Conservation (phyloP, 1,284 basidiomycete species). For the Coriolopsis trogii region DNA sequence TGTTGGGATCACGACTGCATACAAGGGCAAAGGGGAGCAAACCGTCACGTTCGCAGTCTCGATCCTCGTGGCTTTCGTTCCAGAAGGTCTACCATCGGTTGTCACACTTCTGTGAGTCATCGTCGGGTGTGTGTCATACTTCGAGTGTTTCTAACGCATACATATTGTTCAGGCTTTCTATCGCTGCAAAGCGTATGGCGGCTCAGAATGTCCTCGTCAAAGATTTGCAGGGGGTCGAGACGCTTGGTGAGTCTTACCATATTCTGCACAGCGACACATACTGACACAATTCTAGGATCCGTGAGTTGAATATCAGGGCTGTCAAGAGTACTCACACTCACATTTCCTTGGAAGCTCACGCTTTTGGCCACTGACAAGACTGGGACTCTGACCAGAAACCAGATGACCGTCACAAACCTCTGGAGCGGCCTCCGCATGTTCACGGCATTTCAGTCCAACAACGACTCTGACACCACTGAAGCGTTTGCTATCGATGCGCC, state of each 20-base stretch:
- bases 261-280: background rate
- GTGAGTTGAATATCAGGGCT: no score
- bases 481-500: conserved; percentile 52
- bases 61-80: conserved; percentile 73
- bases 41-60: conserved; percentile 73
- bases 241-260: conserved; percentile 46
- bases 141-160: background rate
- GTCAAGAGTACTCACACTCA: no score
- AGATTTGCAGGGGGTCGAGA: conserved; percentile 72
- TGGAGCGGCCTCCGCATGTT: conserved; percentile 65
- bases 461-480: conserved; percentile 56
- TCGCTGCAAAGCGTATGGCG: conserved; percentile 75
- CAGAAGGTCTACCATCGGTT: conserved; percentile 69
- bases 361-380: conserved; percentile 77
- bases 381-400: conserved; percentile 73
- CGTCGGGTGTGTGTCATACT: no score
- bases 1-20: conserved; percentile 66
- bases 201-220: conserved; percentile 73
- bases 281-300: no score
- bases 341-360: conserved; percentile 43
- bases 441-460: conserved; percentile 71
- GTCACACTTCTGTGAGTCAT: conserved; percentile 61
- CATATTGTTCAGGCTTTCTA: conserved; percentile 48
- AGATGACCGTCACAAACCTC: conserved; percentile 72
- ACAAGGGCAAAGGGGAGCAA: conserved; percentile 59